phyloP scores from a whole-genome alignment of 305 asterid genomes.

The Striga hermonthica region DNA sequence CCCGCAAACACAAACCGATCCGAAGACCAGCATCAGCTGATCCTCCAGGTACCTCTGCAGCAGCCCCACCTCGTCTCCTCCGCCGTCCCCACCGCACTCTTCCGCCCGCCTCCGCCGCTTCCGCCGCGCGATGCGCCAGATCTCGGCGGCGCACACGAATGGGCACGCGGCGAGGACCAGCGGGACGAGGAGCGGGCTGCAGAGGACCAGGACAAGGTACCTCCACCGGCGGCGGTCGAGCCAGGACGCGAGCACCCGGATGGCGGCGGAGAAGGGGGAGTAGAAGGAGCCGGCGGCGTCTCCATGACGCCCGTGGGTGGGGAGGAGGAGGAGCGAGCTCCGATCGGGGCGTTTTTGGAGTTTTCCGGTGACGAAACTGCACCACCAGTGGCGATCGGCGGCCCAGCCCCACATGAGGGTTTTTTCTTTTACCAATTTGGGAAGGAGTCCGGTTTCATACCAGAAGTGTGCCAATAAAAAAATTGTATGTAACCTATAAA shows the following conservation, averaged over 20 bases:
- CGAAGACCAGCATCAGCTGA: slow-evolving; percentile 44
- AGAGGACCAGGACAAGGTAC: slow-evolving; percentile 38
- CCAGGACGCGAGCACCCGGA: slow-evolving; percentile 36
- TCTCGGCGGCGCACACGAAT: slow-evolving; percentile 40
- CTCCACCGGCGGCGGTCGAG: slow-evolving; percentile 42
- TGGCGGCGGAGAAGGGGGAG: slow-evolving; percentile 34
- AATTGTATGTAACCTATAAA: too few species aligned
- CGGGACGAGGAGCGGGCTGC: slow-evolving; percentile 48
- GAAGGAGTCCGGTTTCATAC: too few species aligned
- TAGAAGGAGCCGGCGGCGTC: slow-evolving; percentile 34
- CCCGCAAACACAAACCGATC: slow-evolving; percentile 32
- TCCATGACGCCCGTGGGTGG: slow-evolving; percentile 9
- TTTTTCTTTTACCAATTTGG: too few species aligned
- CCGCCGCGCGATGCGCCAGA: slow-evolving; percentile 32
- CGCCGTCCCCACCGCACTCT: slow-evolving; percentile 26
- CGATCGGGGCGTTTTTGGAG: slow-evolving; percentile 20
- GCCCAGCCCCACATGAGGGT: background rate
- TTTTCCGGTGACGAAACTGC: background rate
- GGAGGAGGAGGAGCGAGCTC: slow-evolving; percentile 27
- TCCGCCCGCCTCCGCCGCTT: slow-evolving; percentile 26
- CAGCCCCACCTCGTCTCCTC: slow-evolving; percentile 35
- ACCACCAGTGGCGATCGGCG: background rate
- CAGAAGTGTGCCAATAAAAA: too few species aligned
- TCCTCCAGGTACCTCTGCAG: slow-evolving; percentile 56
- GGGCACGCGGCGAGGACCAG: slow-evolving; percentile 37